Percentiles rank a stretch among this genome's conserved stretches.
Evolutionary conservation across 2,329 filamentous ascomycete species (phyloP).

Genomic region (Westerdykella ornata): DNA sequence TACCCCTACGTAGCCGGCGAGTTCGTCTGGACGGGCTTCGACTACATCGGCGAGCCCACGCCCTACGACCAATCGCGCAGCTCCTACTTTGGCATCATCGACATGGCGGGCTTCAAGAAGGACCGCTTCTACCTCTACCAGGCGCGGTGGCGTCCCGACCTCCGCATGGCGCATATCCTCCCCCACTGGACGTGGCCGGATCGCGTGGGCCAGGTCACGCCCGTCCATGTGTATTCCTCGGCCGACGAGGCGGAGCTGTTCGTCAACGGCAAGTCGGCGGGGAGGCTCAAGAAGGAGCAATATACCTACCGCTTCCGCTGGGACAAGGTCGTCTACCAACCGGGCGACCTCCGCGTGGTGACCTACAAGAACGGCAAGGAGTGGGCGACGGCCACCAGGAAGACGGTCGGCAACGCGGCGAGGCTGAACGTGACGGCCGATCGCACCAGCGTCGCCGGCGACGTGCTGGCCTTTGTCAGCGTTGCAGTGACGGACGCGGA

Average conservation of each 20-base stretch:
- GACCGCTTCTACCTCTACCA: slow-evolving; percentile 53
- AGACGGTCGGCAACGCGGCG: slow-evolving; percentile 40
- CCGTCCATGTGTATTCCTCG: slow-evolving; percentile 50
- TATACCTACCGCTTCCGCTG: slow-evolving; percentile 48
- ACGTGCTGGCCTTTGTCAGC: slow-evolving; percentile 45
- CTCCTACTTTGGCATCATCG: slow-evolving; percentile 53
- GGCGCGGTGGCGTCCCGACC: slow-evolving; percentile 46
- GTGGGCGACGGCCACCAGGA: slow-evolving; percentile 43
- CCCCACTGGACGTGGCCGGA: slow-evolving; percentile 54
- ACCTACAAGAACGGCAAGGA: slow-evolving; percentile 44
- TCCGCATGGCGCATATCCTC: slow-evolving; percentile 48
- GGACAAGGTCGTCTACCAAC: slow-evolving; percentile 46
- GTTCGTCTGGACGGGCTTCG: slow-evolving; percentile 49
- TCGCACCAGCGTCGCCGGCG: slow-evolving; percentile 37
- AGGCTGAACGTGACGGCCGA: slow-evolving; percentile 40
- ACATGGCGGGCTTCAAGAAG: slow-evolving; percentile 53
- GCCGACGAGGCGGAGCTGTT: slow-evolving; percentile 52
- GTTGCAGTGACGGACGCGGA: slow-evolving; percentile 42
- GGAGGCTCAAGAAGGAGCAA: slow-evolving; percentile 33
- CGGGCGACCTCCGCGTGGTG: slow-evolving; percentile 45
- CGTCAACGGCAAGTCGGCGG: slow-evolving; percentile 46
- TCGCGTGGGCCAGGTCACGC: slow-evolving; percentile 44
- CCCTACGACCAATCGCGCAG: slow-evolving; percentile 46
- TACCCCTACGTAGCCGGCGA: slow-evolving; percentile 49
- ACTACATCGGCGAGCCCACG: slow-evolving; percentile 48